Conservation (phyloP, 441 rosid genomes). For the Brassica balearica region DNA sequence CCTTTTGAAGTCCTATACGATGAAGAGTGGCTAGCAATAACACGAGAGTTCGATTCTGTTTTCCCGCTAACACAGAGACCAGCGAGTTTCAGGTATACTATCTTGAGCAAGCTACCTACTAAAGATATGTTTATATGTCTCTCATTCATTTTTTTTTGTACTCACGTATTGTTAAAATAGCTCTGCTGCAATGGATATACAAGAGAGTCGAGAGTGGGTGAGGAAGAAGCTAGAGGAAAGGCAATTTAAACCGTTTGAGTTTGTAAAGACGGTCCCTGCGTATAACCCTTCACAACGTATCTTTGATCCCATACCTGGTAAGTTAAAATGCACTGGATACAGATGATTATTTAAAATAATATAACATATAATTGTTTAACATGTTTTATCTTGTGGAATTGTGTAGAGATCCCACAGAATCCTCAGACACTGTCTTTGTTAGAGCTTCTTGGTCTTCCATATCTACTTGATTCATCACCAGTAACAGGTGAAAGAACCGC, state of each 20-base stretch:
- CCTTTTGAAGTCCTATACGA: constrained; percentile 80
- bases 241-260: constrained; percentile 74
- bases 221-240: constrained; percentile 65
- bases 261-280: constrained; percentile 66
- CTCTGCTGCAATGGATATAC: constrained; percentile 52
- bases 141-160: background rate
- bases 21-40: constrained; percentile 89
- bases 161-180: constrained; percentile 37
- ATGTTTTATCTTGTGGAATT: constrained; percentile 6
- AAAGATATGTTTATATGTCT: constrained; percentile 16
- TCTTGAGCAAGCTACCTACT: constrained; percentile 22
- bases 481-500: constrained; percentile 49
- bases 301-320: constrained; percentile 54
- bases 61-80: constrained; percentile 62
- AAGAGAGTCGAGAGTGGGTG: constrained; percentile 74
- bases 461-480: constrained; percentile 67
- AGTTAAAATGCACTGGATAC: background rate
- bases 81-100: constrained; percentile 61
- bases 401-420: constrained; percentile 63
- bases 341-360: constrained; percentile 1
- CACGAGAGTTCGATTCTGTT: constrained; percentile 63
- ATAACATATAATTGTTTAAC: background rate
- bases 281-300: constrained; percentile 55
- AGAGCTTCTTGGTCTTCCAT: constrained; percentile 81
- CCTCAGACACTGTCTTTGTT: constrained; percentile 80